These are phyloP conservation scores for Pseudonectria buxi DNA, from an alignment of 2,329 filamentous ascomycete species.

Conservation along the genomic window DNA sequence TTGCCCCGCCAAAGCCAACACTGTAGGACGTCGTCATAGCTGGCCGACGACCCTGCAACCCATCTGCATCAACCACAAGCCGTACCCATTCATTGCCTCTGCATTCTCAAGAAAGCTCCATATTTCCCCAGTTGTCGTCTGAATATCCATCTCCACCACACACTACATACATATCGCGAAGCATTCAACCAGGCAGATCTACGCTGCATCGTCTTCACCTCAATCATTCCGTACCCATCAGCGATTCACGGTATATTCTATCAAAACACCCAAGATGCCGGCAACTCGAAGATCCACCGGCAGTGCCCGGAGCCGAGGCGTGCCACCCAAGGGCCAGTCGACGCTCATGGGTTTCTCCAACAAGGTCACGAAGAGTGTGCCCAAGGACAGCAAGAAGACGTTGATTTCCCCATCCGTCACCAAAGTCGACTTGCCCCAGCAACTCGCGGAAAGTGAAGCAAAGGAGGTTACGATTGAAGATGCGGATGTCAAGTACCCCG, in stretches of 20 bases:
- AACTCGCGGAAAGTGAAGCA: constrained; percentile 11
- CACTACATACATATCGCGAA: not conserved
- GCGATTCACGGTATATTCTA: no score
- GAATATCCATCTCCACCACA: not conserved
- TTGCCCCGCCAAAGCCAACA: constrained; percentile 46
- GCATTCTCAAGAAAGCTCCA: no score
- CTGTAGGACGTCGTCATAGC: constrained; percentile 15
- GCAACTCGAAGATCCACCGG: constrained; percentile 42
- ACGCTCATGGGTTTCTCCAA: constrained; percentile 51
- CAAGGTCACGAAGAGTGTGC: constrained; percentile 47
- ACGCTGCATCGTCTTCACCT: not conserved
- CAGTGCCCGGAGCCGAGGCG: constrained; percentile 28
- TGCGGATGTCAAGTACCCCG: constrained; percentile 8
- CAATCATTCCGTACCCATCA: no score
- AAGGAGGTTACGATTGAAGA: constrained; percentile 13
- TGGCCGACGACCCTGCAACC: constrained; percentile 9
- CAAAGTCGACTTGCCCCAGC: constrained; percentile 26
- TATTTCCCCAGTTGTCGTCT: no score
- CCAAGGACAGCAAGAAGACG: constrained; percentile 42
- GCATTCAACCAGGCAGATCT: not conserved
- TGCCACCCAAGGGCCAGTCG: constrained; percentile 41
- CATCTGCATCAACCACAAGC: constrained; percentile 7
- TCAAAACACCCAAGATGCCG: constrained; percentile 36
- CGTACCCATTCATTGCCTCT: not conserved
- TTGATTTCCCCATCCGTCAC: constrained; percentile 27